Evolutionary conservation across 306 rosid species (phyloP), one percentile per base, ranked within the genome.

Genomic region (Spatholobus suberectus): DNA sequence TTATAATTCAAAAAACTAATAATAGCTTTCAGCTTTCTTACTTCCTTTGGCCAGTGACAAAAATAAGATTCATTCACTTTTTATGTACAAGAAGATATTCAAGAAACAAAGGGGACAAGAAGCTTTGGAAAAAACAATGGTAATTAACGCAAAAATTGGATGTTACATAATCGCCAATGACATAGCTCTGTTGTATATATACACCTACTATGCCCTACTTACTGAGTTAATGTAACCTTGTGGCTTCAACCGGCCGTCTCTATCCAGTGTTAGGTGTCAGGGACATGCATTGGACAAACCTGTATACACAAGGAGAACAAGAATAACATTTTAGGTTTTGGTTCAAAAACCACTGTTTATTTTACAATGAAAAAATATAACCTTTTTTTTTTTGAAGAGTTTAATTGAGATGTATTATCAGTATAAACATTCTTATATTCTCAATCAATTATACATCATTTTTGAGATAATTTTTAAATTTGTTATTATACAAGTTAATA

Each of bases 71-170:
- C 4, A 44, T 44, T 44, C n/a, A 44, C 23, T 57, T 37, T 20
- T 3, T 14, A 77, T 65, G 52, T 77, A 65, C 63, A 77, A 27
- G 61, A 47, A 72, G 24, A 73, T 73, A n/a, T 11, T 32, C 18
- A 73, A 41, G 27, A 52, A 72, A 32, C 21, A 52, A 1, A 15
- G 41, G 9, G 4, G 14, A n/a, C 7, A 29, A 57, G 15, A 8
- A 57, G 23, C 63, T 20, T 7, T 6, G 23, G 1, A 4, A 49
- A n/a, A 23, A 20, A 41, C 47, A 21, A 41, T 67, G 51, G 37
- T 3, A 75, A n/a, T n/a, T n/a, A 12, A 15, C 26, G 12, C 17
- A 32, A 2, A 75, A 37, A 37, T 1, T 37, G 7, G 41, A 37
- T 37, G 32, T 29, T 29, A 29, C 32, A 29, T 29, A 29, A 29